Percentiles rank a stretch among this genome's conserved stretches.
Evolutionary conservation across 1,284 basidiomycete species (phyloP).

Genomic region (Amylostereum areolatum): DNA sequence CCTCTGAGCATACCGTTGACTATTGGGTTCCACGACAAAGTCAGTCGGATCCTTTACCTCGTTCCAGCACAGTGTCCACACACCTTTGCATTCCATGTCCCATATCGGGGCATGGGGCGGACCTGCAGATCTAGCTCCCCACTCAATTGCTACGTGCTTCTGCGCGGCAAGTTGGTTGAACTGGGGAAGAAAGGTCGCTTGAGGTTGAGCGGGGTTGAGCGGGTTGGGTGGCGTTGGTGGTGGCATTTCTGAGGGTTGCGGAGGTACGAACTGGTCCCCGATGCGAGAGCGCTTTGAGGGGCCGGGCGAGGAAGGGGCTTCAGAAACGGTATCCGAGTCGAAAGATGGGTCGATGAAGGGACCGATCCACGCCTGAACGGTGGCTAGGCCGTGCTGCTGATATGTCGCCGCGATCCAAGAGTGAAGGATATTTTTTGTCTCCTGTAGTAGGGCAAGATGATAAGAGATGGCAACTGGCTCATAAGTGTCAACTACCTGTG

Average conservation of each 20-base stretch:
- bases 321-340: neutral
- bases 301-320: neutral
- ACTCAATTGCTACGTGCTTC: slow-evolving; percentile 54
- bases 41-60: neutral
- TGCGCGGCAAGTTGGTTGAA: slow-evolving; percentile 70
- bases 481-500: too few species aligned
- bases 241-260: slow-evolving; percentile 39
- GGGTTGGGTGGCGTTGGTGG: slow-evolving; percentile 44
- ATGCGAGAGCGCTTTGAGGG: too few species aligned
- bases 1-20: slow-evolving; percentile 67
- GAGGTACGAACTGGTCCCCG: slow-evolving; percentile 13
- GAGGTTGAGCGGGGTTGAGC: slow-evolving; percentile 7
- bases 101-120: slow-evolving; percentile 62
- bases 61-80: slow-evolving; percentile 6
- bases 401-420: slow-evolving; percentile 66
- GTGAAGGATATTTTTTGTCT: slow-evolving; percentile 51
- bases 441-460: slow-evolving; percentile 31
- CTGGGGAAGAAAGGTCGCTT: slow-evolving; percentile 54
- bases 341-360: slow-evolving; percentile 40
- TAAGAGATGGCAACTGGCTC: neutral
- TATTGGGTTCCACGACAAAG: slow-evolving; percentile 24
- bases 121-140: slow-evolving; percentile 50
- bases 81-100: slow-evolving; percentile 50
- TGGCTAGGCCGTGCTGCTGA: slow-evolving; percentile 43
- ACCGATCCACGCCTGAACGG: slow-evolving; percentile 54